Evolutionary conservation across 345 rosid species (phyloP).

Genomic region (Eucalyptus coolabah): DNA sequence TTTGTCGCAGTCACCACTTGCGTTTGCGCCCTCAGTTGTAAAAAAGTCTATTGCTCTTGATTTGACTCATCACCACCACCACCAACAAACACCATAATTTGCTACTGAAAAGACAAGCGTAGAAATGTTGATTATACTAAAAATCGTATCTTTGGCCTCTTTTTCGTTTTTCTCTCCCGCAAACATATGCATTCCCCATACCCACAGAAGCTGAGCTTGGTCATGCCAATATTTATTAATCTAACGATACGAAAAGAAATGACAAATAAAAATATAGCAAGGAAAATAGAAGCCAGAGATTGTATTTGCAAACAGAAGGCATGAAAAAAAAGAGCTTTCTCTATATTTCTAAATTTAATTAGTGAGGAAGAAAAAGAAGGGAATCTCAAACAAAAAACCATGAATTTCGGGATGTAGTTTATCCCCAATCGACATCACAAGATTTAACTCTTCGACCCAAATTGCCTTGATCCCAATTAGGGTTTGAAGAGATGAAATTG

Average conservation of each 20-base stretch:
- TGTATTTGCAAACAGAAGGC: background rate
- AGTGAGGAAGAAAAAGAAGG: background rate
- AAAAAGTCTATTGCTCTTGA: background rate
- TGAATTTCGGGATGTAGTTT: background rate
- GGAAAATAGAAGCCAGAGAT: background rate
- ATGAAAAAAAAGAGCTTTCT: background rate
- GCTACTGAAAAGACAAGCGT: constrained; percentile 10
- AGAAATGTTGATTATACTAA: constrained; percentile 22
- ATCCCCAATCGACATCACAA: background rate
- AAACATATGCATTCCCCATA: background rate
- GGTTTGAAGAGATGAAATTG: background rate
- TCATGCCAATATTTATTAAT: background rate
- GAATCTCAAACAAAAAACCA: background rate
- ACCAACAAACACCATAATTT: background rate
- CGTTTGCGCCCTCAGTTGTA: background rate
- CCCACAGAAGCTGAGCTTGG: background rate
- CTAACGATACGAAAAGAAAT: background rate
- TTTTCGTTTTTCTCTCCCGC: background rate
- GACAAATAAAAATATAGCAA: background rate
- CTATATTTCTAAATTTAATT: background rate
- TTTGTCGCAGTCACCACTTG: background rate
- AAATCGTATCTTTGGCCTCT: background rate
- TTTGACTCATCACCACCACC: background rate
- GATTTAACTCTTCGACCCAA: background rate
- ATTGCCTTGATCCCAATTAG: background rate